Evolutionary conservation across 2,329 filamentous ascomycete species (phyloP), one percentile per base, ranked within the genome.

Genomic region (Graphiopsis chlorocephala): DNA sequence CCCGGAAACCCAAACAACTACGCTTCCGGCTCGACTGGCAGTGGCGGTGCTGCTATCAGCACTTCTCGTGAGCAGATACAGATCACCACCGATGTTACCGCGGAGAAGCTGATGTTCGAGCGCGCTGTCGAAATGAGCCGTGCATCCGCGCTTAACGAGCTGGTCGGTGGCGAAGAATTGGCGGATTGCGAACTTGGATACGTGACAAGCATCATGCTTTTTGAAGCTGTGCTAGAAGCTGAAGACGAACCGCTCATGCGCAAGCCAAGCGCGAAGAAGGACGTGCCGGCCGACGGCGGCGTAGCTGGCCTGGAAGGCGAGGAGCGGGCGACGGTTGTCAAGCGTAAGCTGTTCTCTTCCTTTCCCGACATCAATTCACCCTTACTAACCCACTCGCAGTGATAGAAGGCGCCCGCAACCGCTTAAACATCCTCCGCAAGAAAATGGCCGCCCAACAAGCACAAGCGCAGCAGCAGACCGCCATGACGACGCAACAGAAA

Each of bases 81-180:
- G 56, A 84, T 99, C 28, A 96, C 91, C 15, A 88, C 91, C 2
- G 95, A 94, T 1, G 88, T 97, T 64, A 97, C 93, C 25, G 95
- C 95, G 0, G 95, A 98, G 80, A 97, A 93, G 78, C 83, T 99
- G 53, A 97, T 99, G 93, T 99, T 97, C 75, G 95, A 99, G 71
- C 91, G 95, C 55, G 95, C 95, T 0, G 82, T 98, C 25, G 95
- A 99, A 76, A 98, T 99, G 95, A 97, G 93, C 76, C 88, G 93
- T 61, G 88, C 91, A 4, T 94, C 95, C 8, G 95, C 95, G 8
- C 95, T 98, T 74, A 96, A 96, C 72, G 95, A 99, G 79, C 90
- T 99, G 58, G 92, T 95, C 1, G 93, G 94, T 64, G 60, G 60
- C 33, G 91, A 95, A 68, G 93, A 98, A 76, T 82, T 98, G 26